Evolutionary conservation across 805 yeast species (phyloP).

Genomic region (Starmerella vitae): DNA sequence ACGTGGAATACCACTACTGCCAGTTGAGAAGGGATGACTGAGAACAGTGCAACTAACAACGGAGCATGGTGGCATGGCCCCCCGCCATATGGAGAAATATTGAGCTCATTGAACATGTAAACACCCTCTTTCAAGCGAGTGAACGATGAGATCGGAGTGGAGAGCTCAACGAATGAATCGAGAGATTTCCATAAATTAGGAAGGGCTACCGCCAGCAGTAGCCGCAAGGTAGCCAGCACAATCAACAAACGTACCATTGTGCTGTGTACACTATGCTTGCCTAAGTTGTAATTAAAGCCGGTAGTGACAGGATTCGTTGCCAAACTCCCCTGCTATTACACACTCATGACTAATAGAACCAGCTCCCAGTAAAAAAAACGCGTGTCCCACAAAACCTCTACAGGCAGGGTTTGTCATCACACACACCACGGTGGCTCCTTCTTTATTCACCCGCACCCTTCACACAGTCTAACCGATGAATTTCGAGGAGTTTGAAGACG

Average conservation of each 20-base stretch:
- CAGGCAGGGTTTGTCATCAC: slow-evolving; percentile 4
- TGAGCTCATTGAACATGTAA: slow-evolving; percentile 42
- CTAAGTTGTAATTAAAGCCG: too few relatives aligned
- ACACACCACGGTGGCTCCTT: slow-evolving; percentile 9
- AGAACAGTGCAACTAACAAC: slow-evolving; percentile 42
- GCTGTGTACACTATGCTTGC: background rate
- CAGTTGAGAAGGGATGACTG: slow-evolving; percentile 24
- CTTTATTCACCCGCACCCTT: background rate
- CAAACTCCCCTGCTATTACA: too few relatives aligned
- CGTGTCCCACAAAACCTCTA: background rate
- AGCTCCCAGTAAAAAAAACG: too few relatives aligned
- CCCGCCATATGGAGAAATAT: slow-evolving; percentile 61
- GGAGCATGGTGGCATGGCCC: slow-evolving; percentile 85
- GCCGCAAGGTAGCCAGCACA: slow-evolving; percentile 18
- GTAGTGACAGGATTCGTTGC: too few relatives aligned
- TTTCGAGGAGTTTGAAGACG: slow-evolving; percentile 47
- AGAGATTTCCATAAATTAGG: slow-evolving; percentile 26
- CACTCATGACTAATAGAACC: too few relatives aligned
- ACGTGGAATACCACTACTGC: slow-evolving; percentile 39
- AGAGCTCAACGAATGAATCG: slow-evolving; percentile 44
- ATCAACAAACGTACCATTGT: slow-evolving; percentile 3
- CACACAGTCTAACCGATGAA: slow-evolving; percentile 25
- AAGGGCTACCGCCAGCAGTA: slow-evolving; percentile 16
- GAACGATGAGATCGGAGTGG: slow-evolving; percentile 64
- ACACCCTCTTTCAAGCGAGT: slow-evolving; percentile 51